Evolutionary conservation across 139 green algal species (phyloP).

Genomic region (Chlorella sp.): DNA sequence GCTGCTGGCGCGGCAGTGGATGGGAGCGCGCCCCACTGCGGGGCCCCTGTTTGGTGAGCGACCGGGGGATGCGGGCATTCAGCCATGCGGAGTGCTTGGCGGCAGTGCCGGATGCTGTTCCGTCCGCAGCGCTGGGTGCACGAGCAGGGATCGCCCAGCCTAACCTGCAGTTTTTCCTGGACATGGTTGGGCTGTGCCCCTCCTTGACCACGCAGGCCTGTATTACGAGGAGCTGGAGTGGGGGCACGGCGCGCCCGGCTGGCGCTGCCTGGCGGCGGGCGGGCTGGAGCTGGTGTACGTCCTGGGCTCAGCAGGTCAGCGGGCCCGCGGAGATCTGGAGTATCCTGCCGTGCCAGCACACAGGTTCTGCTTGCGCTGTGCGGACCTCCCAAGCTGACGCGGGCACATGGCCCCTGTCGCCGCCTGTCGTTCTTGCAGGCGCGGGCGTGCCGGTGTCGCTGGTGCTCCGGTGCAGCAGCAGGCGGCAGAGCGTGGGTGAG

Average conservation of each 20-base stretch:
- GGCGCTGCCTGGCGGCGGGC: conserved; percentile 4
- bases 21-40: conserved; percentile 4
- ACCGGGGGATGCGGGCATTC: too few relatives aligned
- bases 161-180: too few relatives aligned
- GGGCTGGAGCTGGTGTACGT: conserved; percentile 15
- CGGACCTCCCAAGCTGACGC: too few relatives aligned
- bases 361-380: too few relatives aligned
- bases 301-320: neutral
- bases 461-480: neutral
- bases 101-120: too few relatives aligned
- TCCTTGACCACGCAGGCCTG: neutral
- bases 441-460: conserved; percentile 6
- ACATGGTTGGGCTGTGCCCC: neutral
- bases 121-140: too few relatives aligned
- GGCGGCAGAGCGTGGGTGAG: conserved; percentile 27
- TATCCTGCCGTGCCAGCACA: too few relatives aligned
- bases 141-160: too few relatives aligned
- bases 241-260: conserved; percentile 23
- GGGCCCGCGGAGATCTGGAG: too few relatives aligned
- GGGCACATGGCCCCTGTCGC: neutral
- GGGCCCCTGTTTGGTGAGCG: conserved; percentile 2
- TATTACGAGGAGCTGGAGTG: conserved; percentile 35
- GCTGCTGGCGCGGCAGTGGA: neutral
- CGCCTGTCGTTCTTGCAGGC: neutral
- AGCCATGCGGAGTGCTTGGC: too few relatives aligned